Evolutionary conservation across 768 basidiomycete species (phyloP).

Genomic region (Mycena maculata): DNA sequence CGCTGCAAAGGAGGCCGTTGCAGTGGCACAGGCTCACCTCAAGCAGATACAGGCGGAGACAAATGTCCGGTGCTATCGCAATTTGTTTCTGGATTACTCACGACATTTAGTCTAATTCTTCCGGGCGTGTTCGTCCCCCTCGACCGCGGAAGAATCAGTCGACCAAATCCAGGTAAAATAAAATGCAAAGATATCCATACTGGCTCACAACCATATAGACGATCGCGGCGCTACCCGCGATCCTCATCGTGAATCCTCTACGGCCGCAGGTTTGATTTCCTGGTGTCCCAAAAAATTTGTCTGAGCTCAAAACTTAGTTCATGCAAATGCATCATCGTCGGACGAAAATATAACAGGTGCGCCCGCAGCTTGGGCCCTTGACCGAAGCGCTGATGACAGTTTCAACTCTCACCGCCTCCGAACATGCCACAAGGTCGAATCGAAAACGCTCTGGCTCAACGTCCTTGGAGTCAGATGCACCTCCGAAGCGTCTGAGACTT

Average conservation of each 20-base stretch:
- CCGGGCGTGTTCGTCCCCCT: background rate
- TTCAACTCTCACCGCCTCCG: background rate
- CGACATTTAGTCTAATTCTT: background rate
- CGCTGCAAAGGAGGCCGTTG: constrained; percentile 10
- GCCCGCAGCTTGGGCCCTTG: background rate
- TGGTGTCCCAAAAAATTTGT: background rate
- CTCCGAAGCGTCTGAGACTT: background rate
- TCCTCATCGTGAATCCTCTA: background rate
- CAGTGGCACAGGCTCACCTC: constrained; percentile 9
- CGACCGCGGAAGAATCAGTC: constrained; percentile 1
- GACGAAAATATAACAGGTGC: background rate
- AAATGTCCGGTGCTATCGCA: background rate
- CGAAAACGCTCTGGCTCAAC: background rate
- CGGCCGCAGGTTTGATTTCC: background rate
- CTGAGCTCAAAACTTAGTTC: background rate
- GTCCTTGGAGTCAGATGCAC: background rate
- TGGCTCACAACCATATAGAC: background rate
- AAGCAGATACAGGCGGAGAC: constrained; percentile 15
- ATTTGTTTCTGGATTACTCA: background rate
- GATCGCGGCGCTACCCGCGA: background rate
- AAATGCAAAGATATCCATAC: background rate
- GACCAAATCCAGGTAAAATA: background rate
- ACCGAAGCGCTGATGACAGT: background rate
- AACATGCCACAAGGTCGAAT: background rate
- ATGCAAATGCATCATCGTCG: background rate